Conservation (phyloP, 352 stramenopile species). For the Thraustotheca clavata region DNA sequence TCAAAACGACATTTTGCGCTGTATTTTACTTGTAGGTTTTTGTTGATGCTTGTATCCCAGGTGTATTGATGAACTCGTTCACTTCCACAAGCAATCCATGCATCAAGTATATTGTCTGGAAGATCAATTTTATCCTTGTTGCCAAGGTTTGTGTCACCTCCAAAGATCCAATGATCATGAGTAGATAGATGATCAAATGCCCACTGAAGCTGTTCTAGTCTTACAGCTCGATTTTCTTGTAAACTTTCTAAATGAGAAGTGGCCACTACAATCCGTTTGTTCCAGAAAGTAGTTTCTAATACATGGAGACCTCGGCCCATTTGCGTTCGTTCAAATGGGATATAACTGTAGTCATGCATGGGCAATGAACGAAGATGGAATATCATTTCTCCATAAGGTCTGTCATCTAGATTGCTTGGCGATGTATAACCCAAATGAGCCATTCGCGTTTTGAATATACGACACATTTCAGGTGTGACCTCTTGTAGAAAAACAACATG, state of each 20-base stretch:
- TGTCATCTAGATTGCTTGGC: neutral
- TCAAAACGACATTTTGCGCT: slow-evolving; percentile 20
- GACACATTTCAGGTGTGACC: slow-evolving; percentile 18
- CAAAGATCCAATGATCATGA: slow-evolving; percentile 7
- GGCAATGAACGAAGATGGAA: neutral
- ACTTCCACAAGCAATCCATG: slow-evolving; percentile 9
- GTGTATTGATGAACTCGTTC: neutral
- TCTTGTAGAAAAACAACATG: slow-evolving; percentile 21
- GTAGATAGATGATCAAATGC: neutral
- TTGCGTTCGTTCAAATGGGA: neutral
- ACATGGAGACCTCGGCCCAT: slow-evolving; percentile 11
- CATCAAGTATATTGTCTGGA: neutral
- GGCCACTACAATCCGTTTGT: neutral
- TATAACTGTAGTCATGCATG: slow-evolving; percentile 1
- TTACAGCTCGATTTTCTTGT: neutral
- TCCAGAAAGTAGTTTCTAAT: neutral
- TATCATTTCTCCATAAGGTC: slow-evolving; percentile 20
- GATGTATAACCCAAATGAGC: neutral
- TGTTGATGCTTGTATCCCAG: slow-evolving; percentile 21
- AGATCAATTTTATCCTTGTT: slow-evolving; percentile 6
- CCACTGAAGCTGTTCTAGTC: slow-evolving; percentile 15
- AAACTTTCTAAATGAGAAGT: slow-evolving; percentile 18
- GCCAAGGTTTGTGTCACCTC: slow-evolving; percentile 20
- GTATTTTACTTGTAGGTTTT: slow-evolving; percentile 13
- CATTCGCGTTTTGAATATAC: neutral